Percentiles rank a stretch among this genome's conserved stretches.
Conservation (phyloP, 768 basidiomycete genomes). For the Suillus tomentosus region DNA sequence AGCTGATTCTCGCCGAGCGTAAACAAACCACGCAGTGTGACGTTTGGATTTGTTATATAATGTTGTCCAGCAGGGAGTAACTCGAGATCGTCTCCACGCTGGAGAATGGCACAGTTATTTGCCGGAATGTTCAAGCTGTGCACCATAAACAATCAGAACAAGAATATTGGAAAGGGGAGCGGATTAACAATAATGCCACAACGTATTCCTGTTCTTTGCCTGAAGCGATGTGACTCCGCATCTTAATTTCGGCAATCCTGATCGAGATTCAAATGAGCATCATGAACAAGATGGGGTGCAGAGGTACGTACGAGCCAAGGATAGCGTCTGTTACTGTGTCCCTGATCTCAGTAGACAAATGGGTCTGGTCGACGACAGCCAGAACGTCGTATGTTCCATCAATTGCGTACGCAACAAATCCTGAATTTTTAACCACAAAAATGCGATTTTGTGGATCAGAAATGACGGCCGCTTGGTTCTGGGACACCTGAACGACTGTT, state of each 20-base stretch:
- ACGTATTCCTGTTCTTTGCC: constrained; percentile 62
- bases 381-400: constrained; percentile 79
- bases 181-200: constrained; percentile 69
- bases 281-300: constrained; percentile 5
- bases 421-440: constrained; percentile 78
- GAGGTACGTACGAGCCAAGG: constrained; percentile 52
- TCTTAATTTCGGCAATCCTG: constrained; percentile 74
- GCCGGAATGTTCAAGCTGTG: constrained; percentile 78
- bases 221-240: constrained; percentile 58
- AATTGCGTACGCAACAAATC: constrained; percentile 76
- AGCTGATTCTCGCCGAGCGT: constrained; percentile 83
- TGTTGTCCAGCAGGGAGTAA: constrained; percentile 81
- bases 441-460: constrained; percentile 79
- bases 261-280: constrained; percentile 8
- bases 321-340: constrained; percentile 62
- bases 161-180: constrained; percentile 3
- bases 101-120: constrained; percentile 84
- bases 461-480: constrained; percentile 80
- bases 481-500: constrained; percentile 84
- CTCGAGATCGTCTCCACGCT: constrained; percentile 78
- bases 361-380: constrained; percentile 83
- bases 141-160: constrained; percentile 10
- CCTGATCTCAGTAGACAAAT: constrained; percentile 59
- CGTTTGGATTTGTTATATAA: constrained; percentile 81
- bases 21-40: constrained; percentile 77